A percentile compares a stretch with the other conserved stretches of the same genome.
phyloP scores from a whole-genome alignment of 2,329 filamentous ascomycete genomes.

The Calonectria fujianensis region DNA sequence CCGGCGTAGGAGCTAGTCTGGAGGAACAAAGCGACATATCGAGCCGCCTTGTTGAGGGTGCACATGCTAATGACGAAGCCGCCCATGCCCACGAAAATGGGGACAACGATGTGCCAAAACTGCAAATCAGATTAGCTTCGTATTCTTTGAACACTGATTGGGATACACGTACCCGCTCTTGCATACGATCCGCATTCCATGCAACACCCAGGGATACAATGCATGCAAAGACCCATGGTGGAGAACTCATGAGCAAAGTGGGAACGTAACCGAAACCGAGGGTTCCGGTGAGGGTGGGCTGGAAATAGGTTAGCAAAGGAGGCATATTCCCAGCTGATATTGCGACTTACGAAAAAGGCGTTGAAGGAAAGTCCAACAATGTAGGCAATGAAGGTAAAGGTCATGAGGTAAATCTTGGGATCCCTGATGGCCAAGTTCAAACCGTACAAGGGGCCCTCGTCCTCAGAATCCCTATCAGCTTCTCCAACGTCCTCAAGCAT shows the following conservation, averaged over 20 bases:
- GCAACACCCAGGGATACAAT: conserved; percentile 73
- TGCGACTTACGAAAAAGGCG: conserved; percentile 71
- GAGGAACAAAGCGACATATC: conserved; percentile 77
- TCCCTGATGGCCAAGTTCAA: conserved; percentile 77
- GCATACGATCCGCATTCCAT: conserved; percentile 73
- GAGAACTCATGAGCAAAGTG: conserved; percentile 73
- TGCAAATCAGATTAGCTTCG: conserved; percentile 49
- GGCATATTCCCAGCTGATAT: fast-evolving
- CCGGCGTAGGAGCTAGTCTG: conserved; percentile 75
- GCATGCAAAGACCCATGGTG: conserved; percentile 76
- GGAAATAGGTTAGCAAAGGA: conserved; percentile 28
- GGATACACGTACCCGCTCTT: conserved; percentile 67
- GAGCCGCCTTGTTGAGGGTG: conserved; percentile 72
- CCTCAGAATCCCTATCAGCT: conserved; percentile 70
- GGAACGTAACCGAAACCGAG: conserved; percentile 72
- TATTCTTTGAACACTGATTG: not conserved
- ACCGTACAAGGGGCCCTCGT: conserved; percentile 72
- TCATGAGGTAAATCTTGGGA: conserved; percentile 78
- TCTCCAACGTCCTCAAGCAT: conserved; percentile 76
- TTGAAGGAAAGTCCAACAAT: conserved; percentile 76
- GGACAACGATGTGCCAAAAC: conserved; percentile 75
- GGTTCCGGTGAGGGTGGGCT: conserved; percentile 71
- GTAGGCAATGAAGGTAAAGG: conserved; percentile 77
- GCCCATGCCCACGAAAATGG: conserved; percentile 71
- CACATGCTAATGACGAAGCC: conserved; percentile 78